Conservation (phyloP, 192 early-diverging fungal species). For the Geosiphon pyriformis region DNA sequence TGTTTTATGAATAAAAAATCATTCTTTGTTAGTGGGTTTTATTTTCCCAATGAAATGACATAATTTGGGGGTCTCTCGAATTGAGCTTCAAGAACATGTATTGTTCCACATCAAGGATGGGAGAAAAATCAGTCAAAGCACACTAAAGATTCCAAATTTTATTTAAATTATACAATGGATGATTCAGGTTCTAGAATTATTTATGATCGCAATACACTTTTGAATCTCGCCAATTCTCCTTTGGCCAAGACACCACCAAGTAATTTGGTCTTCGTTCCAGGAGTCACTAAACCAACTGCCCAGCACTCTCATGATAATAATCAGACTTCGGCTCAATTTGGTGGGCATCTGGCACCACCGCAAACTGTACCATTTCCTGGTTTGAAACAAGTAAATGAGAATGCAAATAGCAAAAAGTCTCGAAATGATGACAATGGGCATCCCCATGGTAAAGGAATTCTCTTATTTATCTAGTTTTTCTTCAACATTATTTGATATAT, state of each 20-base stretch:
- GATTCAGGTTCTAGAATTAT: slow-evolving; percentile 57
- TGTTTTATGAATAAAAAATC: background rate
- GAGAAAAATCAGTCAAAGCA: background rate
- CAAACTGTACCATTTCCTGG: background rate
- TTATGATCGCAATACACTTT: slow-evolving; percentile 56
- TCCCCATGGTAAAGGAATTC: background rate
- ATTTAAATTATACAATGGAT: background rate
- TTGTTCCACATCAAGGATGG: background rate
- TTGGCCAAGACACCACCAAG: slow-evolving; percentile 54
- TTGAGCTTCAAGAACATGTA: background rate
- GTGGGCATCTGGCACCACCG: slow-evolving; percentile 16
- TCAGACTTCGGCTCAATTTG: background rate
- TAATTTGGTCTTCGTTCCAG: slow-evolving; percentile 53
- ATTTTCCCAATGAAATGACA: background rate
- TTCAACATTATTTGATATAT: background rate
- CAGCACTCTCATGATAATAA: background rate
- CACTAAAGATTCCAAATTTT: background rate
- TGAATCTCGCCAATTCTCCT: slow-evolving; percentile 57
- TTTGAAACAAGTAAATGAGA: background rate
- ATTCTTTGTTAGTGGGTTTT: background rate
- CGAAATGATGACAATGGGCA: slow-evolving; percentile 10
- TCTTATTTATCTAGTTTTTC: background rate
- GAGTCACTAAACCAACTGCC: slow-evolving; percentile 40
- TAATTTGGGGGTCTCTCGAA: background rate
- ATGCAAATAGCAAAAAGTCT: background rate